phyloP scores from a whole-genome alignment of 2,329 filamentous ascomycete species.

The Magnaporthiopsis incrustans region DNA sequence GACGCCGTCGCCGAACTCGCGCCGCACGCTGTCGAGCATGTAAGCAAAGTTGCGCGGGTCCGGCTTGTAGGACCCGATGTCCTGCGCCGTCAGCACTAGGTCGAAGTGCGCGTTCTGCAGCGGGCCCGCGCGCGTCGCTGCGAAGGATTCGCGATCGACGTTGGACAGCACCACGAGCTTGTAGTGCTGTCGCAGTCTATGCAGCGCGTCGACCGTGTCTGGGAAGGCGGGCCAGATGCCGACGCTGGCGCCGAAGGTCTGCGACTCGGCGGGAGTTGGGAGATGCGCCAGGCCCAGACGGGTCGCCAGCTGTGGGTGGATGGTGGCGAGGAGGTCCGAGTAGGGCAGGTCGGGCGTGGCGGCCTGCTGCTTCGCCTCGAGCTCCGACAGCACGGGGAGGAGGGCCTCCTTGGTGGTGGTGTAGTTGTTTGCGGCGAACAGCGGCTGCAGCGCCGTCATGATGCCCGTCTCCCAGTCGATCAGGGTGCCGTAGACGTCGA shows the following conservation, averaged over 20 bases:
- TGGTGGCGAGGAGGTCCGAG: conserved; percentile 44
- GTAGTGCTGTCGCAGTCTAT: conserved; percentile 38
- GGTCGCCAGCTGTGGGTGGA: conserved; percentile 38
- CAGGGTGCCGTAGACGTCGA: conserved; percentile 75
- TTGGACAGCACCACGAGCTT: conserved; percentile 56
- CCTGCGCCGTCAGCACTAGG: conserved; percentile 59
- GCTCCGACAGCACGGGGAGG: conserved; percentile 31
- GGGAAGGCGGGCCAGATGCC: conserved; percentile 48
- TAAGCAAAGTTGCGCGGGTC: conserved; percentile 56
- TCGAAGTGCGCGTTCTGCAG: conserved; percentile 49
- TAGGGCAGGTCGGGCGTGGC: conserved; percentile 51
- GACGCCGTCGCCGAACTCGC: conserved; percentile 45
- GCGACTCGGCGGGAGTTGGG: conserved; percentile 29
- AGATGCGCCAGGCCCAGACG: conserved; percentile 26
- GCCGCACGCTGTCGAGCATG: conserved; percentile 44
- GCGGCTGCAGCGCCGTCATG: conserved; percentile 39
- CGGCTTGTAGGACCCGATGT: conserved; percentile 67
- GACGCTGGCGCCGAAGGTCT: conserved; percentile 42
- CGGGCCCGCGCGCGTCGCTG: conserved; percentile 20
- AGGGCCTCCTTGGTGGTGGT: conserved; percentile 11
- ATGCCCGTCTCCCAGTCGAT: conserved; percentile 72
- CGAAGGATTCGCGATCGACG: conserved; percentile 39
- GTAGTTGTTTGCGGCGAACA: conserved; percentile 26
- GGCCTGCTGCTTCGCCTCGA: conserved; percentile 41
- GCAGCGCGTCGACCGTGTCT: conserved; percentile 47